phyloP scores from a whole-genome alignment of 257 asterid genomes.

The Capsicum rhomboideum region DNA sequence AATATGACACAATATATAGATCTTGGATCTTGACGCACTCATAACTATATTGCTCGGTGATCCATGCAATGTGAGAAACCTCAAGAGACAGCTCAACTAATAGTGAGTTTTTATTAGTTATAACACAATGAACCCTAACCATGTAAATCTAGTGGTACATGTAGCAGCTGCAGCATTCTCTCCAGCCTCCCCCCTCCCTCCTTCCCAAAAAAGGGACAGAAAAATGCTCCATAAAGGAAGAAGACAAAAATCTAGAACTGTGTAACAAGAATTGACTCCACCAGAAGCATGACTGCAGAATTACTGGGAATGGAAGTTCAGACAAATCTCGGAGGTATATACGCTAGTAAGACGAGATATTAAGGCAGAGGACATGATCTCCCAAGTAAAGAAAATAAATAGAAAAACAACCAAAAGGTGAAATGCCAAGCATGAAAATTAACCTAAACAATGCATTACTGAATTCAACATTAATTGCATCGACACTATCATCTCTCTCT shows the following conservation, averaged over 20 bases:
- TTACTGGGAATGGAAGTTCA: background rate
- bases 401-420: background rate
- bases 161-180: background rate
- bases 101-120: background rate
- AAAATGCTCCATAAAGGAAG: background rate
- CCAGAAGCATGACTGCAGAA: background rate
- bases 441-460: background rate
- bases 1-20: background rate
- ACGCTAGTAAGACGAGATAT: background rate
- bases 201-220: background rate
- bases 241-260: background rate
- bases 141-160: background rate
- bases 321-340: background rate
- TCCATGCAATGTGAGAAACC: background rate
- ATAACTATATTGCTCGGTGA: background rate
- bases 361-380: background rate
- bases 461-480: background rate
- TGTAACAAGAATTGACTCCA: background rate
- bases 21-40: background rate
- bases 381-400: background rate
- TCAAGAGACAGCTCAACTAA: background rate
- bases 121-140: background rate
- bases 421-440: background rate
- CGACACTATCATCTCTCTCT: background rate
- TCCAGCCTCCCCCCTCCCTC: background rate